Base-by-base conservation (phyloP, 345 rosid species). In the Brassica incana region DNA sequence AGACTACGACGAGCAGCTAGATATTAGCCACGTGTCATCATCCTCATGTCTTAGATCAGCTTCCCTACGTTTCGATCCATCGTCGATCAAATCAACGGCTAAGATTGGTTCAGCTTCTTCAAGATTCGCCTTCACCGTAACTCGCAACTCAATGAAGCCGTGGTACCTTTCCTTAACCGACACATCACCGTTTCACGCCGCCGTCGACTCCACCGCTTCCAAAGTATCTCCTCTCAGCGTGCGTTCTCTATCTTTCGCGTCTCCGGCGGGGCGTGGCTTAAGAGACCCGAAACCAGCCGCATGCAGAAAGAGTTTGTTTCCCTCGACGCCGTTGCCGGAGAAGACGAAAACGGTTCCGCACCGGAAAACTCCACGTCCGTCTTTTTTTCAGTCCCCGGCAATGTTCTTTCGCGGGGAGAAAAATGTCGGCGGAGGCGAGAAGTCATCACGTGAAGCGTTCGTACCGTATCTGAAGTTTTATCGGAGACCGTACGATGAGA, bases 371-470 rank as follows among this genome's bases (percentile, higher is more conserved):
- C 91, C 97, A 8, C 88, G 90, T 4, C 91, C 99, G 0, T 95
- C 93, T 0, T 95, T 95, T 85, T 89, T 95, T 43, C 96, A 90
- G 77, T 93, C 98, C 8, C 99, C 99, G 45, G 97, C 98, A 27
- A 66, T 79, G 83, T 93, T 95, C 75, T 95, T 91, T 74, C 83
- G 86, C 16, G 77, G 78, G 80, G 97, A 93, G 54, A 69, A 86
- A 83, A 92, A 87, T 83, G 85, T 81, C 76, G 85, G 81, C 85
- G 79, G 69, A 67, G 80, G 77, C 5, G 95, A 90, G 52, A 87
- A 77, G 81, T 81, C 91, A 23, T 83, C 91, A 43, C 88, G 97
- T n/a, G 95, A 90, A 65, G 88, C 91, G 72, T 95, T 93, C 84
- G 29, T 83, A 27, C 97, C 97, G 16, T 93, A 84, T 77, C 76